Conservation (phyloP, 805 yeast species). For the Kluyveromyces aestuarii region DNA sequence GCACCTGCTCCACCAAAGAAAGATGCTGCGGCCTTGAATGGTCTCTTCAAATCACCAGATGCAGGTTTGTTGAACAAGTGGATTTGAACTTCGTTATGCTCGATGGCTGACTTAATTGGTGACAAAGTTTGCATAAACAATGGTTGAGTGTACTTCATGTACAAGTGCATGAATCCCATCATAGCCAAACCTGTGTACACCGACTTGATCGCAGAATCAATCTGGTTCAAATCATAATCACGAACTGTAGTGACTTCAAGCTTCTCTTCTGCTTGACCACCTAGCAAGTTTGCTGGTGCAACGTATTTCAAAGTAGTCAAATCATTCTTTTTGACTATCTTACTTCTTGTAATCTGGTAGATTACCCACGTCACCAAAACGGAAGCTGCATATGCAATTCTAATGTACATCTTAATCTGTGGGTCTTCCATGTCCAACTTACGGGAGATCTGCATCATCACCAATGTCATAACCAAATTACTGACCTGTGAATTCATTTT, state of each 20-base stretch:
- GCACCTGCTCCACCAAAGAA: conserved; percentile 44
- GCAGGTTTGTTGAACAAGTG: conserved; percentile 80
- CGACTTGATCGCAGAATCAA: conserved; percentile 70
- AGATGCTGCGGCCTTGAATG: conserved; percentile 82
- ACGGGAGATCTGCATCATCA: conserved; percentile 92
- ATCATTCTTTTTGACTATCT: conserved; percentile 71
- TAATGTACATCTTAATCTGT: conserved; percentile 57
- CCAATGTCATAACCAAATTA: conserved; percentile 83
- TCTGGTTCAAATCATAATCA: conserved; percentile 89
- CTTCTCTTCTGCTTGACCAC: conserved; percentile 58
- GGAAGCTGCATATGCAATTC: conserved; percentile 61
- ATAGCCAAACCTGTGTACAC: conserved; percentile 84
- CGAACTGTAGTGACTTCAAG: conserved; percentile 85
- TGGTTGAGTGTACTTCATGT: conserved; percentile 96
- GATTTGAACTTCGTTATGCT: conserved; percentile 83
- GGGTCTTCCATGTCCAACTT: conserved; percentile 85
- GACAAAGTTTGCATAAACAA: conserved; percentile 89
- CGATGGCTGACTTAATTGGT: conserved; percentile 83
- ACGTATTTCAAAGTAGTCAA: conserved; percentile 87
- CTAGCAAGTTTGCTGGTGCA: conserved; percentile 71
- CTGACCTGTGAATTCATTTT: conserved; percentile 76
- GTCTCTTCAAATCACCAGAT: conserved; percentile 87
- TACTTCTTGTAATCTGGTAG: conserved; percentile 53
- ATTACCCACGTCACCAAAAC: conserved; percentile 55
- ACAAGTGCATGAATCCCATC: conserved; percentile 97